phyloP scores from a whole-genome alignment of 129 eudicot species.

The Silybum marianum region DNA sequence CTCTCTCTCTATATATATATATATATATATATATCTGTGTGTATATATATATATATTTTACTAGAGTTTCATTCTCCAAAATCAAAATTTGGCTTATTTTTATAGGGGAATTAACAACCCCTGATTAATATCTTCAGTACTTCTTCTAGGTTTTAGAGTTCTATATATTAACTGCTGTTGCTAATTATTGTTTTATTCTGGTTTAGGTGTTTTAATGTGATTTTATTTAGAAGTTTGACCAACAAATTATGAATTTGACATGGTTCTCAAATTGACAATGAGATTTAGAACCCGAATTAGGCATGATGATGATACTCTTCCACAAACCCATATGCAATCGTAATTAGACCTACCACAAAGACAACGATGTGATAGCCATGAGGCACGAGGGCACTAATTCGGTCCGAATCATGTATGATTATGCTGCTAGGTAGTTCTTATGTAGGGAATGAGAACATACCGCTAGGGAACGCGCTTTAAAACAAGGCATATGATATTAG shows the following conservation, averaged over 20 bases:
- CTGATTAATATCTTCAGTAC: no score
- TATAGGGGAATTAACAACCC: no score
- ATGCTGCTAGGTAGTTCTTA: not conserved
- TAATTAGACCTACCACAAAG: not conserved
- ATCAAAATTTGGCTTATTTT: no score
- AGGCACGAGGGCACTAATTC: not conserved
- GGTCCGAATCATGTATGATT: not conserved
- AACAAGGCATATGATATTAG: not conserved
- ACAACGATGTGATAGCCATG: not conserved
- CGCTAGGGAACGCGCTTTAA: not conserved
- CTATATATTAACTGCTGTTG: not conserved
- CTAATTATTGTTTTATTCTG: not conserved
- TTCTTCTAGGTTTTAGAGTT: no score
- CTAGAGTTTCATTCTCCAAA: no score
- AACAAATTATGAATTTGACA: not conserved
- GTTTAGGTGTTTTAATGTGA: not conserved
- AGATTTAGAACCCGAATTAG: not conserved
- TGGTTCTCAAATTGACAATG: not conserved
- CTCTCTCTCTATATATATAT: no score
- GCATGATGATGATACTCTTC: not conserved
- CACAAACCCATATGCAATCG: not conserved
- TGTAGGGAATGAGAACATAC: not conserved
- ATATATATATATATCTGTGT: no score
- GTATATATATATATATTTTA: no score
- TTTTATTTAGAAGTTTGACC: not conserved